Conservation (phyloP, 352 stramenopile species). For the Pythium phragmiticola region DNA sequence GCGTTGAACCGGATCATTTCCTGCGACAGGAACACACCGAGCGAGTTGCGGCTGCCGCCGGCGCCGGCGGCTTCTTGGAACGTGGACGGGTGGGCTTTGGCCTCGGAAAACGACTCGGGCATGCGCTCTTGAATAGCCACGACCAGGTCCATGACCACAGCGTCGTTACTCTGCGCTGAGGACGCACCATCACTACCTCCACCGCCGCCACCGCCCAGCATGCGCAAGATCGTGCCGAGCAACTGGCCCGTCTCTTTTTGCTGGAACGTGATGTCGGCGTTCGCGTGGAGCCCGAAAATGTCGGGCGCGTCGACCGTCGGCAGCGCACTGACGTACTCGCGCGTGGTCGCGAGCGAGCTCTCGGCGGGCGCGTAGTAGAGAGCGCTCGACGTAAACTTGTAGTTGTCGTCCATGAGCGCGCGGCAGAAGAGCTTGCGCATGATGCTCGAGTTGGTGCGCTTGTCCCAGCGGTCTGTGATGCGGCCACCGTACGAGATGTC, state of each 20-base stretch:
- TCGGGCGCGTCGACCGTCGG: conserved; percentile 90
- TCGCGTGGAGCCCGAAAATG: conserved; percentile 94
- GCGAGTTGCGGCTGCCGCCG: conserved; percentile 87
- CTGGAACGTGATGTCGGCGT: conserved; percentile 93
- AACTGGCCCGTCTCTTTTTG: conserved; percentile 88
- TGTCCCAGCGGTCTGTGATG: conserved; percentile 94
- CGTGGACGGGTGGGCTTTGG: conserved; percentile 94
- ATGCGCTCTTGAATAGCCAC: conserved; percentile 83
- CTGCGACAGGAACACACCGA: conserved; percentile 92
- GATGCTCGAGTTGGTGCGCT: conserved; percentile 90
- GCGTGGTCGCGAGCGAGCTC: conserved; percentile 87
- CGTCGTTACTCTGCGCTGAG: conserved; percentile 60
- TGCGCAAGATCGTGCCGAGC: conserved; percentile 85
- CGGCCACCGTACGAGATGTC: conserved; percentile 94
- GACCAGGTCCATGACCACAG: conserved; percentile 84
- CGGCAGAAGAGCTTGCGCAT: conserved; percentile 91
- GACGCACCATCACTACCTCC: conserved; percentile 40
- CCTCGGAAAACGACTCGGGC: conserved; percentile 90
- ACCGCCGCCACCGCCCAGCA: conserved; percentile 57
- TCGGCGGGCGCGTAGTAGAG: conserved; percentile 79
- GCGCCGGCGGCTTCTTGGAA: conserved; percentile 69
- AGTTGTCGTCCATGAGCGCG: conserved; percentile 70
- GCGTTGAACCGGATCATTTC: conserved; percentile 86
- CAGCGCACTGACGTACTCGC: conserved; percentile 94
- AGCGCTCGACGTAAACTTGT: conserved; percentile 80